Evolutionary conservation across 163 green algal species (phyloP), one percentile per base, ranked within the genome.

Genomic region (Chlamydomonas reinhardtii): DNA sequence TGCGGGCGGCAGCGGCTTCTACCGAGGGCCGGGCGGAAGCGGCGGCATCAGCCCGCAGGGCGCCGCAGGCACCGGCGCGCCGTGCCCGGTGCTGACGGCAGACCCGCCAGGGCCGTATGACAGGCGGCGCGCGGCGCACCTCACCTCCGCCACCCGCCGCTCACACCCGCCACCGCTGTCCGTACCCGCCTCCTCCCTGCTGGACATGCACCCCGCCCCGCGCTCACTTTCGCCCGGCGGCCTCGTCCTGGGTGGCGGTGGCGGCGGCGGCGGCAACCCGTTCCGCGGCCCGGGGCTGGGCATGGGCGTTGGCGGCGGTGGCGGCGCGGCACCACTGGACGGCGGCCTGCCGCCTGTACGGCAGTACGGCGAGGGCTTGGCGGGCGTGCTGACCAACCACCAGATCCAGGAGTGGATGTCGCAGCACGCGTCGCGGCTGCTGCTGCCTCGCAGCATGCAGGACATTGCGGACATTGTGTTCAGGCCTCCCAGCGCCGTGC

Each of bases 361-460:
- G 74, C 83, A 89, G 76, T 89, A 74, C 68, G 37, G 70, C 43
- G 70, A 78, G 66, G 84, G 75, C n/a, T 37, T 84, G 65, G 76
- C 76, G 43, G 82, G 82, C 37, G 69, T 87, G 82, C 72, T 87
- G 72, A 82, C 69, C 29, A 87, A 73, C 61, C 29, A 62, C 35
- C 82, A 87, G 68, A 75, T 90, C 61, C 76, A 86, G 65, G 78
- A 90, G 73, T 90, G 86, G 86, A 90, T 85, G 77, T 83, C 70
- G 19, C 86, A 90, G 74, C 86, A 90, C 14, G 86, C 86, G 22
- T 84, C 86, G 61, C 86, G 86, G 39, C 48, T 90, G 64, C 86
- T 90, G 71, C 79, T 90, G 71, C 86, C 86, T 15, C 78, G 83
- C 15, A 72, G 73, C 73, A 87, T 90, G 86, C 78, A 84, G 15